Conservation (phyloP, 768 basidiomycete genomes). For the Lentinula sp. region DNA sequence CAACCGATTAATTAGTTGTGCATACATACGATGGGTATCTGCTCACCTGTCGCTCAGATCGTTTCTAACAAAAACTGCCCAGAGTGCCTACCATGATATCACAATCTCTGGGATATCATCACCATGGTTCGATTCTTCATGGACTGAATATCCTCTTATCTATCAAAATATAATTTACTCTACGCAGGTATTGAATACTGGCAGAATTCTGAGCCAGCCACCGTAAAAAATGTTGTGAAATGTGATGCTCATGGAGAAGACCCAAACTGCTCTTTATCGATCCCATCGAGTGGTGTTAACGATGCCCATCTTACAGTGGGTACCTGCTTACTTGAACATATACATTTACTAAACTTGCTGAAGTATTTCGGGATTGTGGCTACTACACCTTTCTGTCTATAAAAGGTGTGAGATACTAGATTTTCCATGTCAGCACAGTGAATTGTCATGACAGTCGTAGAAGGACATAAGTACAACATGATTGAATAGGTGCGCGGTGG, state of each 20-base stretch:
- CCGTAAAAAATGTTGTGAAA: constrained; percentile 31
- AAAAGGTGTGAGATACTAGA: not conserved
- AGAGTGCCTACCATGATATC: constrained; percentile 52
- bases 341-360: not conserved
- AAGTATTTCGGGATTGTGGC: constrained; percentile 8
- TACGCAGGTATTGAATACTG: constrained; percentile 43
- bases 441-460: not conserved
- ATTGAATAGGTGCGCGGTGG: not conserved
- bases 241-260: constrained; percentile 45
- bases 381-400: constrained; percentile 7
- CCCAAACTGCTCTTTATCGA: constrained; percentile 37
- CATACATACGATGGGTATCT: constrained; percentile 44
- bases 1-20: constrained; percentile 27
- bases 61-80: not conserved
- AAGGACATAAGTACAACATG: not conserved
- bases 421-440: not conserved
- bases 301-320: constrained; percentile 40
- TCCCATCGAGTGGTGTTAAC: constrained; percentile 39
- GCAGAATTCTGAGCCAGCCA: constrained; percentile 36
- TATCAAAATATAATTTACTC: not conserved
- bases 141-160: not conserved
- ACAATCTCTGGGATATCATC: constrained; percentile 40
- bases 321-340: not conserved
- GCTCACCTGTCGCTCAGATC: not conserved
- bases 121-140: constrained; percentile 32